Evolutionary conservation across 2,329 filamentous ascomycete species (phyloP), one percentile per base, ranked within the genome.

Genomic region (Dothidotthia symphoricarpi): DNA sequence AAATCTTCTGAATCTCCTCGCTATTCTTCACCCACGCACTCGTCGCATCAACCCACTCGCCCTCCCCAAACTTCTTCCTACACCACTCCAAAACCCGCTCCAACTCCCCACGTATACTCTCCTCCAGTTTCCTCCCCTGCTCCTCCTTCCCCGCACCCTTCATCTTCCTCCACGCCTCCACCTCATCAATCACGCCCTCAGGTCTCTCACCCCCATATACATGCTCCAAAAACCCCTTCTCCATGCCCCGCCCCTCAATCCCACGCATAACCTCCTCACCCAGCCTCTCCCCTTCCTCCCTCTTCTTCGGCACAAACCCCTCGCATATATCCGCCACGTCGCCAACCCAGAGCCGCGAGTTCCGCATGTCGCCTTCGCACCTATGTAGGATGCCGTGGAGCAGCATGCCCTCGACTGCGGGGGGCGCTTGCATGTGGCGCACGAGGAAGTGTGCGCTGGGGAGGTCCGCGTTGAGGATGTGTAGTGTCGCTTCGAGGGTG

Each of bases 391-490:
- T 70, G 3, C 69, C 69, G 44, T 77, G 75, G 2, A 76, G 60
- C 26, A 72, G 69, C 74, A 78, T 78, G 12, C 69, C 71, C 43
- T 77, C 75, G 27, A 64, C 64, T 0, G 71, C 70, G 0, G 75
- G 74, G 11, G 66, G 53, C 7, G 68, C 66, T 54, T 75, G 69
- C 73, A 76, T 76, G 47, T 78, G 72, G 1, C 75, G 67, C 16
- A 74, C 64, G 1, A 77, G 64, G 53, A 78, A 77, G 55, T 78
- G 75, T 0, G 75, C 75, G 14, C 63, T 67, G 4, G 72, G 61
- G 0, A 77, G 61, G 52, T 78, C 75, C 44, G 62, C 58, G 51
- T 78, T 78, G 19, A 76, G 59, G 36, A 78, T 64, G 53, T 78
- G 75, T 3, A 78, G 64, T 1, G 71, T 59, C 8, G 72, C 63